phyloP scores from a whole-genome alignment of 371 early-diverging fungal genomes.

The Rhizopus stolonifer region DNA sequence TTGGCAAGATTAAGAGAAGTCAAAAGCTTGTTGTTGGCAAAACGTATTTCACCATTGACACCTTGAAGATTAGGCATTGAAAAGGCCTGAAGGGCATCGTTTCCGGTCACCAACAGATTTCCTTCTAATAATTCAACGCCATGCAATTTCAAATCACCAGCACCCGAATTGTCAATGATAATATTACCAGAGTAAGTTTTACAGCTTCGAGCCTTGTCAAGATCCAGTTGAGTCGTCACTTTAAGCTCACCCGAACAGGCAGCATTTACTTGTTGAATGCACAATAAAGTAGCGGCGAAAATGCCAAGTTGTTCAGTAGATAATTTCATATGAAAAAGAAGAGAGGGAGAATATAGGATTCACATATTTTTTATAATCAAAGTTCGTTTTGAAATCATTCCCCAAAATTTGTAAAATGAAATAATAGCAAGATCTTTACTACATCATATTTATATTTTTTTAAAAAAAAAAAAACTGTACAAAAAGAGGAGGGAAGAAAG shows the following conservation, averaged over 20 bases:
- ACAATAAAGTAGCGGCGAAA: constrained; percentile 9
- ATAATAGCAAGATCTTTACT: too few relatives aligned
- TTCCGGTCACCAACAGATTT: constrained; percentile 43
- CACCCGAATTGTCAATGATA: constrained; percentile 29
- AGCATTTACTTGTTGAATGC: constrained; percentile 7
- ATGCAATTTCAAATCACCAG: constrained; percentile 21
- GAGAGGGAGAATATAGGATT: not conserved
- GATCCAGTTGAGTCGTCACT: constrained; percentile 39
- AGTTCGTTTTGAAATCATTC: constrained; percentile 1
- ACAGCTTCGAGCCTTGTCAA: constrained; percentile 41
- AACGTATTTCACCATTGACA: constrained; percentile 40
- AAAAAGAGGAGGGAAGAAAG: not conserved
- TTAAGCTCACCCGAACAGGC: constrained; percentile 29
- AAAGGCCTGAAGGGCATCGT: constrained; percentile 33
- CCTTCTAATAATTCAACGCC: constrained; percentile 41
- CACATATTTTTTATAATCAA: not conserved
- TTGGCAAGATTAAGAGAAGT: constrained; percentile 29
- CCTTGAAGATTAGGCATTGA: constrained; percentile 39
- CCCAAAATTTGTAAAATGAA: too few relatives aligned
- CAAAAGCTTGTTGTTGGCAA: constrained; percentile 47
- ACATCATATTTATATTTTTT: too few relatives aligned
- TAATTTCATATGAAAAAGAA: too few relatives aligned
- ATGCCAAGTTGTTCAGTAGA: not conserved
- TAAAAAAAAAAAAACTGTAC: not conserved
- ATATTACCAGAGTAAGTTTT: constrained; percentile 43